Base-by-base conservation (phyloP, 1,284 basidiomycete species). In the Microbotryum intermedium region DNA sequence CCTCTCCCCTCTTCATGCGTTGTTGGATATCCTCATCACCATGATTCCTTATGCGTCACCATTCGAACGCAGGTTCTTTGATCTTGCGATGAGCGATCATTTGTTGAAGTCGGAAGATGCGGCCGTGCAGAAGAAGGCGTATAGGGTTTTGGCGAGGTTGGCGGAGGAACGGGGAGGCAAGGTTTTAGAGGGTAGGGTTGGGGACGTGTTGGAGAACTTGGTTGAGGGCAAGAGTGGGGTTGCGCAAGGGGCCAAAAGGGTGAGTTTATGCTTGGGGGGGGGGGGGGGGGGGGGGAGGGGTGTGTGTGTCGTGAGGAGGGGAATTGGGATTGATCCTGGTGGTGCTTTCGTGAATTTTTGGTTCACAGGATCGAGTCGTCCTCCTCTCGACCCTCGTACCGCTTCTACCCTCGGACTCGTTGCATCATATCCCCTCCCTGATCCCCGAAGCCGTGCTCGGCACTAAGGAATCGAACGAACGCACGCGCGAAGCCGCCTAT, bases 361-460 rank as follows among this genome's bases (percentile, higher is more conserved):
- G 21, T 18, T 26, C 0, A 21, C 69, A 90, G 83, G 93, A 97
- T 73, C 86, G 95, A 10, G 84, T 93, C 63, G 80, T 82, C 59
- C 78, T 98, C 2, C 79, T 97, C 47, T 76, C 84, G 2, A 78
- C 81, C 0, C 79, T 98, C n/a, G 80, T 97, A 21, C 79, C 84
- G 6, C 75, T 77, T 28, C 81, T 97, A 34, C 86, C 88, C 0
- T 74, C 82, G 2, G 81, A 84, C 20, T 81, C 86, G 30, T 77
- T 98, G 61, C 88, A 97, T 71, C 76, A 93, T 54, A 84, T 99
- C 52, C 88, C 91, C 3, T 84, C 86, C 3, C 78, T 98, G 53
- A 87, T 98, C 53, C 90, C 94, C 1, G 95, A 99, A 77, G 91
- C 90, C 18, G 88, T 97, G 5, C 78, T 99, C n/a, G 93, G 90